phyloP scores from a whole-genome alignment of 1,284 basidiomycete genomes.

The Mycosarcoma mackinlayi region DNA sequence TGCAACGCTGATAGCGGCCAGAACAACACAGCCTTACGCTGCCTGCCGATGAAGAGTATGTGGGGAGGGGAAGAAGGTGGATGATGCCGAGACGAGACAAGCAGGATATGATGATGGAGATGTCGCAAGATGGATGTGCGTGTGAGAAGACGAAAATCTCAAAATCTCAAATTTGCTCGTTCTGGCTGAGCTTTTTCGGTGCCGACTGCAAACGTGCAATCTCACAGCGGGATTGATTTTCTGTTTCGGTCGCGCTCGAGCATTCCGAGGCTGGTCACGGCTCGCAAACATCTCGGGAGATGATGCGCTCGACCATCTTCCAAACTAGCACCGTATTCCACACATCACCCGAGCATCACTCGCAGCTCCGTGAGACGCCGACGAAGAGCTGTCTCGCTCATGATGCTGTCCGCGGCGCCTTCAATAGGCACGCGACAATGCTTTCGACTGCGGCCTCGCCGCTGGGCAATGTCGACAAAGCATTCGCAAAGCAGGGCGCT shows the following conservation, averaged over 20 bases:
- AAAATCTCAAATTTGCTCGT: constrained; percentile 31
- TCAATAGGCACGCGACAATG: constrained; percentile 21
- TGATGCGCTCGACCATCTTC: too few relatives aligned
- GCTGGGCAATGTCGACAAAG: constrained; percentile 1
- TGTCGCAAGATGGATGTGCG: constrained; percentile 19
- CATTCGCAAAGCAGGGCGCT: background rate
- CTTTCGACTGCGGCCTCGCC: constrained; percentile 16
- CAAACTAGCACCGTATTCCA: background rate
- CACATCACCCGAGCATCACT: background rate
- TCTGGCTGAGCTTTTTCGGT: constrained; percentile 11
- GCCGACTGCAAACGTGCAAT: constrained; percentile 8
- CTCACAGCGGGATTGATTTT: constrained; percentile 8
- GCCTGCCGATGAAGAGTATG: constrained; percentile 1
- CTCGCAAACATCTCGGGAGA: background rate
- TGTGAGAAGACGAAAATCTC: constrained; percentile 21
- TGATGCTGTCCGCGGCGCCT: constrained; percentile 20
- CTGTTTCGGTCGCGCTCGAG: background rate
- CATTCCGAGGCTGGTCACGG: constrained; percentile 2
- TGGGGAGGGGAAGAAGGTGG: constrained; percentile 1
- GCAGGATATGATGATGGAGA: constrained; percentile 18
- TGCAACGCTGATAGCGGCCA: too few relatives aligned
- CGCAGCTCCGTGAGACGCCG: background rate
- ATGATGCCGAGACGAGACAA: background rate
- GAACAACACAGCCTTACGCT: too few relatives aligned
- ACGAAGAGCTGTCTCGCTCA: background rate